phyloP scores from a whole-genome alignment of 441 rosid genomes.

The Populus hybrid region DNA sequence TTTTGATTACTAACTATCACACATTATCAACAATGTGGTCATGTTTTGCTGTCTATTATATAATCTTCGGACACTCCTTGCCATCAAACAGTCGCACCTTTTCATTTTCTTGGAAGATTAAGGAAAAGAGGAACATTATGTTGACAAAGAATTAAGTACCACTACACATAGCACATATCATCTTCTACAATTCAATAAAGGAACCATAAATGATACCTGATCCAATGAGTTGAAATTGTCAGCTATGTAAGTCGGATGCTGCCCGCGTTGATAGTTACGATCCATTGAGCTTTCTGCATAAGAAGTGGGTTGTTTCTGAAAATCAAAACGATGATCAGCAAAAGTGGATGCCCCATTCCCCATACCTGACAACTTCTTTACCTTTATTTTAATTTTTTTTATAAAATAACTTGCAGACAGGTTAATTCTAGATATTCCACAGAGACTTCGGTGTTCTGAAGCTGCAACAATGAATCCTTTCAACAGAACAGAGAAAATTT shows the following conservation, averaged over 20 bases:
- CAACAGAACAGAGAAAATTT: not conserved
- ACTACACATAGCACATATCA: not conserved
- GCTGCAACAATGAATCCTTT: not conserved
- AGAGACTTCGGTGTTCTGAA: not conserved
- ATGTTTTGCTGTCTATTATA: too few species aligned
- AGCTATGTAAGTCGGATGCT: slow-evolving; percentile 44
- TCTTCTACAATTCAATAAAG: not conserved
- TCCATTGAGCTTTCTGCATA: slow-evolving; percentile 34
- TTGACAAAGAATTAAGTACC: not conserved
- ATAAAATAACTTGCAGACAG: too few species aligned
- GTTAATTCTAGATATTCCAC: not conserved
- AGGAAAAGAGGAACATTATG: not conserved
- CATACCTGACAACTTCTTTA: not conserved
- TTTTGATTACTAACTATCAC: not conserved
- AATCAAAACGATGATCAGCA: not conserved
- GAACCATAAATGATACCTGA: slow-evolving; percentile 28
- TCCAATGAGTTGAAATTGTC: slow-evolving; percentile 76
- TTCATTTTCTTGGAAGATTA: not conserved
- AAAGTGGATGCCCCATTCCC: slow-evolving; percentile 4
- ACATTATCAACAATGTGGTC: not conserved
- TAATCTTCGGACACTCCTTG: not conserved
- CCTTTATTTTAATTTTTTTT: not conserved
- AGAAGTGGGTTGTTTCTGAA: slow-evolving; percentile 11
- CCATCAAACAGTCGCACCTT: not conserved
- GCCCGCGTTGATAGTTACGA: slow-evolving; percentile 20